These are phyloP conservation scores for Pulveroboletus frians DNA, from an alignment of 768 basidiomycete genomes.

Conservation along the genomic window DNA sequence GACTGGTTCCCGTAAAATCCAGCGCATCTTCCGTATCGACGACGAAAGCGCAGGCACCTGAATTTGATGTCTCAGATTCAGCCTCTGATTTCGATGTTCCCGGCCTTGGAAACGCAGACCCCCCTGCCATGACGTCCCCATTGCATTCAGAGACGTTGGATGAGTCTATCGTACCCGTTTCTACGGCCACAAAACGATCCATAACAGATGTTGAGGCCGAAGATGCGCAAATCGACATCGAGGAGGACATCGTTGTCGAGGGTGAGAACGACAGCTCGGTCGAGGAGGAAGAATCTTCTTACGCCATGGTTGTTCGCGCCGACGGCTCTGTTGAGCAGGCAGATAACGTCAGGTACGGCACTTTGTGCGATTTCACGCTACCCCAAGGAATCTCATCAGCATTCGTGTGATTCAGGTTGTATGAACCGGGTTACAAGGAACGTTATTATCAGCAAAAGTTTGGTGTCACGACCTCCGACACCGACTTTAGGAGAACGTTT, in stretches of 20 bases:
- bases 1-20: slow-evolving; percentile 40
- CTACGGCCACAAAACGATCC: slow-evolving; percentile 42
- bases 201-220: slow-evolving; percentile 41
- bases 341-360: slow-evolving; percentile 82
- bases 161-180: slow-evolving; percentile 12
- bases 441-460: slow-evolving; percentile 96
- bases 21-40: slow-evolving; percentile 23
- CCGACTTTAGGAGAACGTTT: slow-evolving; percentile 68
- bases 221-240: slow-evolving; percentile 29
- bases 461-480: slow-evolving; percentile 64
- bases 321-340: slow-evolving; percentile 94
- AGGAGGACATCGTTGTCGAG: slow-evolving; percentile 21
- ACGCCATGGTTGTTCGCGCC: slow-evolving; percentile 71
- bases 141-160: slow-evolving; percentile 13
- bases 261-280: slow-evolving; percentile 40
- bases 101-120: slow-evolving; percentile 29
- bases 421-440: slow-evolving; percentile 94
- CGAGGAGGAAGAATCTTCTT: slow-evolving; percentile 45
- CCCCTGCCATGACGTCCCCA: slow-evolving; percentile 14
- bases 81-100: slow-evolving; percentile 33
- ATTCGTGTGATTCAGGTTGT: slow-evolving; percentile 52
- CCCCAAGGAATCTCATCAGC: not conserved
- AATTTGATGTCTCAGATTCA: slow-evolving; percentile 23
- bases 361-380: not conserved
- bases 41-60: slow-evolving; percentile 32